phyloP scores from a whole-genome alignment of 345 rosid species.

The Aethionema arabicum region DNA sequence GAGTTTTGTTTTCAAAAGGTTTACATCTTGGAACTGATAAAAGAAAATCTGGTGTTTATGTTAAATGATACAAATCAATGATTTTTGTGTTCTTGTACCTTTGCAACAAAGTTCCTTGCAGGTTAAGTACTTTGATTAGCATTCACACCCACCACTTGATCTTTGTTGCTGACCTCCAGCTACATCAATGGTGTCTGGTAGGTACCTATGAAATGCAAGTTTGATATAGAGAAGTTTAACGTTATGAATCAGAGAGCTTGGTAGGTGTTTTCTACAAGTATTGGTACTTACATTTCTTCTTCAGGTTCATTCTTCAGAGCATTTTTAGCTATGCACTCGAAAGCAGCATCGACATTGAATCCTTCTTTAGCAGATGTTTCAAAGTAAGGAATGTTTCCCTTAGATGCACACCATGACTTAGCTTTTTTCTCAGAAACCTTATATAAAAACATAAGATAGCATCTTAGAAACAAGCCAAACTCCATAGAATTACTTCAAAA shows the following conservation, averaged over 20 bases:
- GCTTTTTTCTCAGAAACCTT: conserved; percentile 88
- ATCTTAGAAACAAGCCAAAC: conserved; percentile 2
- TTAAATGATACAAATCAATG: no score
- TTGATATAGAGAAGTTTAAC: no score
- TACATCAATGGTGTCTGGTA: conserved; percentile 73
- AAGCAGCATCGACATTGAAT: conserved; percentile 78
- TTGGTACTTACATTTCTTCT: conserved; percentile 68
- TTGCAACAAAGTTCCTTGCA: neutral
- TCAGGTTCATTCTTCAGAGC: conserved; percentile 84
- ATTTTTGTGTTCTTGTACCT: neutral
- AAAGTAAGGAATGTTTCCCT: conserved; percentile 79
- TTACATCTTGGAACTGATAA: no score
- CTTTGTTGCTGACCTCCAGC: conserved; percentile 52
- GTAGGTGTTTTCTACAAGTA: neutral
- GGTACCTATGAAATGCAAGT: conserved; percentile 41
- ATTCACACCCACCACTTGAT: conserved; percentile 71
- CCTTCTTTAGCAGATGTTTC: conserved; percentile 92
- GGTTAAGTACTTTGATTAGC: conserved; percentile 28
- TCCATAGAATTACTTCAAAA: neutral
- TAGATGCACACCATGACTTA: conserved; percentile 88
- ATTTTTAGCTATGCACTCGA: conserved; percentile 71
- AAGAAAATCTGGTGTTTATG: no score
- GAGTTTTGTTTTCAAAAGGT: no score
- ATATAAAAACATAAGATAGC: neutral
- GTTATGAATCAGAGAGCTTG: no score